These are phyloP conservation scores for Tylopilus rubrobrunneus DNA, from an alignment of 768 basidiomycete genomes.

Conservation along the genomic window DNA sequence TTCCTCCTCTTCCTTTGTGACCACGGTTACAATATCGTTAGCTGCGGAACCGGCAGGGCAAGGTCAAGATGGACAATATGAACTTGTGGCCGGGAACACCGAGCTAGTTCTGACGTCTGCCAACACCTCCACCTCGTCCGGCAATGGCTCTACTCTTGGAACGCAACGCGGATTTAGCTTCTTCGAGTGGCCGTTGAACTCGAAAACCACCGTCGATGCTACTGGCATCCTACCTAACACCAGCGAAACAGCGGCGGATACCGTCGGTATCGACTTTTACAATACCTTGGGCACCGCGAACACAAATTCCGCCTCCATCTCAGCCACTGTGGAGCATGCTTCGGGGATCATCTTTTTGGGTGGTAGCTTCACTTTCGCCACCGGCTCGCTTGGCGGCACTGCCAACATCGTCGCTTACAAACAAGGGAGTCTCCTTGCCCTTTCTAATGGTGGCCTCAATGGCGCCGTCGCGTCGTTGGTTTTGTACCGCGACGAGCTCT, in stretches of 20 bases:
- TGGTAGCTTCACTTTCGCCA: conserved; percentile 66
- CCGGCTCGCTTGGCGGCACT: conserved; percentile 50
- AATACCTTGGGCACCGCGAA: conserved; percentile 51
- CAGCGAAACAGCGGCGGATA: conserved; percentile 65
- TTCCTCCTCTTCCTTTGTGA: conserved; percentile 63
- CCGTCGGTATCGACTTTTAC: conserved; percentile 57
- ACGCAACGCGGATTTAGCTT: conserved; percentile 70
- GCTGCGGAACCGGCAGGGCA: conserved; percentile 59
- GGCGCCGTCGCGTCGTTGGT: conserved; percentile 69
- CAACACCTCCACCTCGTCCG: conserved; percentile 34
- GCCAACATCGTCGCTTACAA: conserved; percentile 71
- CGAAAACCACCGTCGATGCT: conserved; percentile 48
- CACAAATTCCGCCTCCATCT: conserved; percentile 38
- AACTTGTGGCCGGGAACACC: conserved; percentile 84
- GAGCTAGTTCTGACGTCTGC: conserved; percentile 71
- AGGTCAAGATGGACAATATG: conserved; percentile 65
- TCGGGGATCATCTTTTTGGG: conserved; percentile 69
- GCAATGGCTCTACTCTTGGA: conserved; percentile 30
- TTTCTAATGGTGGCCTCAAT: conserved; percentile 72
- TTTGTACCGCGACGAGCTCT: conserved; percentile 62
- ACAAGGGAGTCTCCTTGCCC: conserved; percentile 46
- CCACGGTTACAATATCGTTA: conserved; percentile 73
- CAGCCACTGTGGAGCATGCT: conserved; percentile 59
- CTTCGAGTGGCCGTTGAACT: conserved; percentile 77
- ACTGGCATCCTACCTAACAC: conserved; percentile 61